Percentiles rank a stretch among this genome's conserved stretches.
Conservation (phyloP, 495 filamentous ascomycete genomes). For the Podospora appendiculata region DNA sequence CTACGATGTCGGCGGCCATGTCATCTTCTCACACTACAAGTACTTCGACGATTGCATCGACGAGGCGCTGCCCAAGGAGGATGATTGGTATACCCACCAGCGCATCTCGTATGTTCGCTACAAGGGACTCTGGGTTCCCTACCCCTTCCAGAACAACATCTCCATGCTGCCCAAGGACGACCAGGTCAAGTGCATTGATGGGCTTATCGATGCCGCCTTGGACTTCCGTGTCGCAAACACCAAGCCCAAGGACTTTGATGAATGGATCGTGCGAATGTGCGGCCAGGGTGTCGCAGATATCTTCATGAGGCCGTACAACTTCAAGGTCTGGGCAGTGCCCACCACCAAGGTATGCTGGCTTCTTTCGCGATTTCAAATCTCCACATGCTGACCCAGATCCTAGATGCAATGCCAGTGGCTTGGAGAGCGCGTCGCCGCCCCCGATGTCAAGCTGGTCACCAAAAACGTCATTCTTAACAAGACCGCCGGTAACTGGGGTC, state of each 20-base stretch:
- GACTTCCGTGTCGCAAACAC: conserved; percentile 76
- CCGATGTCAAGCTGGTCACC: conserved; percentile 90
- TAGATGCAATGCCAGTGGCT: conserved; percentile 99
- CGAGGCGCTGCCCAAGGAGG: conserved; percentile 85
- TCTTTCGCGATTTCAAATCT: no score
- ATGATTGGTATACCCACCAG: conserved; percentile 97
- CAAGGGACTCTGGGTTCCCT: conserved; percentile 93
- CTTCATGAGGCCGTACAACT: conserved; percentile 99
- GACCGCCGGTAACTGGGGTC: conserved; percentile 95
- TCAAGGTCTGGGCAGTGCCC: conserved; percentile 98
- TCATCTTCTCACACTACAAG: conserved; percentile 99
- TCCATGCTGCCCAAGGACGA: conserved; percentile 97
- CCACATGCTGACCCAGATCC: neutral
- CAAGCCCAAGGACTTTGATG: conserved; percentile 94
- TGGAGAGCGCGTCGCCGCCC: conserved; percentile 95
- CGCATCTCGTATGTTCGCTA: conserved; percentile 98
- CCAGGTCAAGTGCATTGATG: conserved; percentile 90
- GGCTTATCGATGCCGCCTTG: conserved; percentile 92
- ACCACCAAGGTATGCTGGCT: conserved; percentile 77
- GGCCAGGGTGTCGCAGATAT: conserved; percentile 84
- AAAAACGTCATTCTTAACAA: conserved; percentile 94
- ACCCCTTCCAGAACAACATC: conserved; percentile 99
- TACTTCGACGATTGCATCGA: conserved; percentile 99
- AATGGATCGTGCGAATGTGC: conserved; percentile 95
- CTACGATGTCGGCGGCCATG: conserved; percentile 98